phyloP scores from a whole-genome alignment of 192 early-diverging fungal genomes.

The Entomortierella beljakovae region DNA sequence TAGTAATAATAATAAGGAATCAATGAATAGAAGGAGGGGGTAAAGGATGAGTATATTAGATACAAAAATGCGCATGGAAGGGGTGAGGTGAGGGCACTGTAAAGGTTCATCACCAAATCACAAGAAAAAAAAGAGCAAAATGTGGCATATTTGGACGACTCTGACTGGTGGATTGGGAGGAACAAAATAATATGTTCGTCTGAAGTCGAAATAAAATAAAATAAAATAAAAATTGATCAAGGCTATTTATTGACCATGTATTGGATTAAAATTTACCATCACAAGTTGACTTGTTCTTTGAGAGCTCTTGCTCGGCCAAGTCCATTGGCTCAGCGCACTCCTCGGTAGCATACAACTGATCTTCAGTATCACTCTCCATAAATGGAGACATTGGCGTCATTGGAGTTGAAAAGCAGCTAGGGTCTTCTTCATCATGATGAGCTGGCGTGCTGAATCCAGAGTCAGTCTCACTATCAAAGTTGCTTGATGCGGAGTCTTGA shows the following conservation, averaged over 20 bases:
- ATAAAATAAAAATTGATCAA: not conserved
- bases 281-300: not conserved
- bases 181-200: not conserved
- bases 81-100: not conserved
- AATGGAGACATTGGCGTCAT: slow-evolving; percentile 56
- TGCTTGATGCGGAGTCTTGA: slow-evolving; percentile 35
- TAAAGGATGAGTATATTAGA: not conserved
- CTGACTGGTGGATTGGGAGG: not conserved
- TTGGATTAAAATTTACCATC: slow-evolving; percentile 23
- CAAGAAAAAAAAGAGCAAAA: not conserved
- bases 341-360: slow-evolving; percentile 33
- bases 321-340: slow-evolving; percentile 14
- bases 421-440: slow-evolving; percentile 33
- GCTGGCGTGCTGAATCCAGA: slow-evolving; percentile 51
- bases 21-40: slow-evolving; percentile 1
- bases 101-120: not conserved
- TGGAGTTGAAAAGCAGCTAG: slow-evolving; percentile 38
- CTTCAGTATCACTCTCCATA: slow-evolving; percentile 47
- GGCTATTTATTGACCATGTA: not conserved
- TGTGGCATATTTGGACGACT: slow-evolving; percentile 2
- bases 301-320: slow-evolving; percentile 15
- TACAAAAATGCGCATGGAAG: slow-evolving; percentile 11
- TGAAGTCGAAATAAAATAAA: slow-evolving; percentile 8
- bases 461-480: slow-evolving; percentile 52
- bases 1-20: too few species aligned